Evolutionary conservation across 192 early-diverging fungal genomes (phyloP).

Genomic region (Rhizoclosmatium sp.): DNA sequence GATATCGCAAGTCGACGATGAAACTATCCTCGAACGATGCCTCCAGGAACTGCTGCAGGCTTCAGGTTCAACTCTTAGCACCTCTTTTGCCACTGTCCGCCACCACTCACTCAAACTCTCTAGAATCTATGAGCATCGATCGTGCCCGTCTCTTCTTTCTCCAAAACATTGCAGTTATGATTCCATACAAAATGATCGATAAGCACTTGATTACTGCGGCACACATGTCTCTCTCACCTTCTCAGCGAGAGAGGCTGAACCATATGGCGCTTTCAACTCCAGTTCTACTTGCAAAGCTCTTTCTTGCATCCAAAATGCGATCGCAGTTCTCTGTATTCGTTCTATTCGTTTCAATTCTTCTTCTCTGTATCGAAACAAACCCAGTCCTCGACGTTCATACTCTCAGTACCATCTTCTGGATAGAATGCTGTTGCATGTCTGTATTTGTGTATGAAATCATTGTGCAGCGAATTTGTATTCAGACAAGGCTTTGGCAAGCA

Average conservation of each 20-base stretch:
- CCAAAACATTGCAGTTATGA: background rate
- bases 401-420: background rate
- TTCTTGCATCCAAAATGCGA: constrained; percentile 11
- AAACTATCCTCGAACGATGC: constrained; percentile 8
- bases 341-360: constrained; percentile 4
- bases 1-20: background rate
- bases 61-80: background rate
- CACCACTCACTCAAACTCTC: background rate
- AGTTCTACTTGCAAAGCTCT: background rate
- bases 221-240: background rate
- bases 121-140: constrained; percentile 7
- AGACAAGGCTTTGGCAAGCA: background rate
- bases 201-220: background rate
- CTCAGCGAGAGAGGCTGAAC: background rate
- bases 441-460: constrained; percentile 11
- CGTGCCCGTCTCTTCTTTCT: background rate
- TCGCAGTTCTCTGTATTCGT: background rate
- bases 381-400: background rate
- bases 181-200: constrained; percentile 17
- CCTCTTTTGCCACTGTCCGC: background rate
- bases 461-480: background rate
- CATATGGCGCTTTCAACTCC: constrained; percentile 2
- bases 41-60: background rate
- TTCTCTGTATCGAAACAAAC: constrained; percentile 17
- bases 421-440: constrained; percentile 12